Conservation (phyloP, 1,284 basidiomycete genomes). For the Microbotryomycetes sp. region DNA sequence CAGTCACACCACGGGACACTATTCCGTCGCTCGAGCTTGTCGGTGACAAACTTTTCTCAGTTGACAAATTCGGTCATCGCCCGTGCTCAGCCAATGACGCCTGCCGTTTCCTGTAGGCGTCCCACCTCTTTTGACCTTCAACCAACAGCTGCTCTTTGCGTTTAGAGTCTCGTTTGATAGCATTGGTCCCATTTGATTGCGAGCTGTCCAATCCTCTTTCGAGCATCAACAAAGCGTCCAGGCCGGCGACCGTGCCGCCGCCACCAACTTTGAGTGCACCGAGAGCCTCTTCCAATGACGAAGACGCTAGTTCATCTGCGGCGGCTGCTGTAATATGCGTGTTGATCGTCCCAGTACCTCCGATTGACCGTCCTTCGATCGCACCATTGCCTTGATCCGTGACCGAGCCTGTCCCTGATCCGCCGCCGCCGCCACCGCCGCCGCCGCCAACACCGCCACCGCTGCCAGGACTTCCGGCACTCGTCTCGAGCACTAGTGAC, state of each 20-base stretch:
- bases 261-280: not conserved
- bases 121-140: slow-evolving; percentile 25
- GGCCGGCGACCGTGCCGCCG: not conserved
- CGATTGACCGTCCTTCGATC: not conserved
- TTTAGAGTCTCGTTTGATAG: not conserved
- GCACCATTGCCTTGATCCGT: not conserved
- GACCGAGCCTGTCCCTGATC: slow-evolving; percentile 7
- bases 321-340: not conserved
- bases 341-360: not conserved
- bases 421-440: slow-evolving; percentile 1
- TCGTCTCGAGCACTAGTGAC: not conserved
- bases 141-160: slow-evolving; percentile 20
- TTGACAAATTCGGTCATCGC: not conserved
- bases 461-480: not conserved
- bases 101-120: slow-evolving; percentile 14
- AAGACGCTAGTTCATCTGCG: too few species aligned
- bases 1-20: too few species aligned
- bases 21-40: too few species aligned
- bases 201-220: not conserved
- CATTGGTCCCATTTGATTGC: not conserved
- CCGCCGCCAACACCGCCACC: too few species aligned
- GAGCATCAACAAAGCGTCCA: not conserved
- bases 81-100: not conserved
- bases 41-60: too few species aligned
- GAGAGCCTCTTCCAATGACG: not conserved